Conservation (phyloP, 306 rosid genomes). For the Quercus mongolica region DNA sequence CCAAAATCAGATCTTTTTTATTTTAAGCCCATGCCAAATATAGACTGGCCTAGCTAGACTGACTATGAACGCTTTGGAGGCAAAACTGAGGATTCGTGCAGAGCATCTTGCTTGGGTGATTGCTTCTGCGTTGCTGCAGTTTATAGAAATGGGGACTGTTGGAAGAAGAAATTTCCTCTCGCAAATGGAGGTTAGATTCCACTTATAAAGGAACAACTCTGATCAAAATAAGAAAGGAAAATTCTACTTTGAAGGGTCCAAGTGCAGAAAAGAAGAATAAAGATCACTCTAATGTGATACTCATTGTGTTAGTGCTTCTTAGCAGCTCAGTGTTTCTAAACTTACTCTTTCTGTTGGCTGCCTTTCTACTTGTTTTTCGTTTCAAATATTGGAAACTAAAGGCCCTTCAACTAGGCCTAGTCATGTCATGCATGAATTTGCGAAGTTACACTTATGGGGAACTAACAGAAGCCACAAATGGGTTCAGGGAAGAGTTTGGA, state of each 20-base stretch:
- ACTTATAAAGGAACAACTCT: slow-evolving; percentile 3
- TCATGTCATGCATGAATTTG: neutral
- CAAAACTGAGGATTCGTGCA: slow-evolving; percentile 26
- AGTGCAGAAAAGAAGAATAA: neutral
- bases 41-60: neutral
- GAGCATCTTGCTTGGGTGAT: slow-evolving; percentile 23
- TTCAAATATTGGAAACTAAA: neutral
- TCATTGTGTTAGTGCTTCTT: slow-evolving; percentile 16
- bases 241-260: neutral
- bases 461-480: slow-evolving; percentile 18
- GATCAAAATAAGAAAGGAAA: slow-evolving; percentile 22
- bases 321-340: slow-evolving; percentile 12
- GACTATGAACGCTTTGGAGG: neutral
- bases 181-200: slow-evolving; percentile 1
- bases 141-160: neutral
- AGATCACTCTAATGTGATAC: neutral
- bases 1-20: slow-evolving; percentile 7
- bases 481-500: slow-evolving; percentile 24
- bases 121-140: slow-evolving; percentile 27
- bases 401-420: neutral
- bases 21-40: neutral
- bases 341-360: neutral
- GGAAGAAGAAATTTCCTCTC: slow-evolving; percentile 27
- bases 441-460: slow-evolving; percentile 14
- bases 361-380: neutral